These are phyloP conservation scores for Trichoderma breve DNA, from an alignment of 2,329 filamentous ascomycete genomes.

Conservation along the genomic window DNA sequence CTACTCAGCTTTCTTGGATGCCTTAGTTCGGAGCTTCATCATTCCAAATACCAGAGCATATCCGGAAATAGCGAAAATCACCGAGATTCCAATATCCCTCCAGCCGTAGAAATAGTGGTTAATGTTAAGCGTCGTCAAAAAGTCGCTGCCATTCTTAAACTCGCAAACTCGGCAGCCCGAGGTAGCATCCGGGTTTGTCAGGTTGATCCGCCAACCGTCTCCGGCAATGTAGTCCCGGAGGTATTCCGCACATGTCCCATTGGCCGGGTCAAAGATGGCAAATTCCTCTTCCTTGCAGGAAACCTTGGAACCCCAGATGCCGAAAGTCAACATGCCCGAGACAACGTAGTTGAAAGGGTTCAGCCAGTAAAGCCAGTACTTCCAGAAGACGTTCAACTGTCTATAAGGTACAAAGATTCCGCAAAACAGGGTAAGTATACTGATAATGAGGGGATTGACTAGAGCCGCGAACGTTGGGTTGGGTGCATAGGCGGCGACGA, in stretches of 20 bases:
- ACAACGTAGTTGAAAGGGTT: slow-evolving; percentile 63
- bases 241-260: slow-evolving; percentile 58
- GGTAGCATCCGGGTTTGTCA: slow-evolving; percentile 60
- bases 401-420: slow-evolving; percentile 69
- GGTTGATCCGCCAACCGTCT: slow-evolving; percentile 47
- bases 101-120: slow-evolving; percentile 62
- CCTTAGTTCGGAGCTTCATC: slow-evolving; percentile 50
- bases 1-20: slow-evolving; percentile 46
- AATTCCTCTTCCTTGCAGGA: slow-evolving; percentile 49
- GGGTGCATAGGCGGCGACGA: slow-evolving; percentile 60
- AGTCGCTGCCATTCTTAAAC: slow-evolving; percentile 58
- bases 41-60: slow-evolving; percentile 48
- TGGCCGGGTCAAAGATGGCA: slow-evolving; percentile 51
- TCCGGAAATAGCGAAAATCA: slow-evolving; percentile 53
- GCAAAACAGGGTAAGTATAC: slow-evolving; percentile 60
- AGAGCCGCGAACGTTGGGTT: slow-evolving; percentile 59
- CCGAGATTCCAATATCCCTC: slow-evolving; percentile 61
- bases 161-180: slow-evolving; percentile 59
- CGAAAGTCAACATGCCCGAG: slow-evolving; percentile 53
- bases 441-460: slow-evolving; percentile 55
- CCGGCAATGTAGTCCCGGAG: slow-evolving; percentile 48
- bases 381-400: slow-evolving; percentile 65
- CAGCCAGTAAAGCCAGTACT: slow-evolving; percentile 61
- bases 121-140: slow-evolving; percentile 58
- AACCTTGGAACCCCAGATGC: slow-evolving; percentile 46